Evolutionary conservation across 2,329 filamentous ascomycete genomes (phyloP).

Genomic region (Nothophaeocryptopus gaeumannii): DNA sequence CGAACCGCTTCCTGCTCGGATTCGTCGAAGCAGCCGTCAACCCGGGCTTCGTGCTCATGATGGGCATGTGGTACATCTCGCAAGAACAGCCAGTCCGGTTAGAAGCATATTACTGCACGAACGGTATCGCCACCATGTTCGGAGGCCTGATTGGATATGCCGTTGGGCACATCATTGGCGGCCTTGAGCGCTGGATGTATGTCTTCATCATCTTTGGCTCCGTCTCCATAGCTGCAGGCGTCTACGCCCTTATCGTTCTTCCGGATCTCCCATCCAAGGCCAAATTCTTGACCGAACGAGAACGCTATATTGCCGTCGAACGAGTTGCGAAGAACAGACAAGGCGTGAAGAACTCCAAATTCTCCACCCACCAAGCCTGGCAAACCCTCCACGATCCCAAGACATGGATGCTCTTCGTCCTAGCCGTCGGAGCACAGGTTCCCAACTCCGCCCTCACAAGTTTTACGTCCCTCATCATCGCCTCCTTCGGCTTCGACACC

Average conservation of each 20-base stretch:
- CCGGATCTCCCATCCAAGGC: constrained; percentile 19
- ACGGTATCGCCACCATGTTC: constrained; percentile 61
- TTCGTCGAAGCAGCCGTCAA: constrained; percentile 38
- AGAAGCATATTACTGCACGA: constrained; percentile 57
- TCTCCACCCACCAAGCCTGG: constrained; percentile 41
- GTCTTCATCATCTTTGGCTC: constrained; percentile 57
- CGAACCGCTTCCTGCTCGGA: constrained; percentile 38
- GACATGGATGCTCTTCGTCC: constrained; percentile 58
- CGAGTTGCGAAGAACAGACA: constrained; percentile 53
- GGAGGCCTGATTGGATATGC: constrained; percentile 60
- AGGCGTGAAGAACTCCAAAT: constrained; percentile 54
- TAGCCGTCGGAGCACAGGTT: constrained; percentile 54
- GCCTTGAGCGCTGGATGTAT: constrained; percentile 54
- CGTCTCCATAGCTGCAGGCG: constrained; percentile 37
- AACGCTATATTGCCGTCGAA: constrained; percentile 43
- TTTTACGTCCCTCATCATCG: constrained; percentile 51
- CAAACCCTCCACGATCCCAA: constrained; percentile 55
- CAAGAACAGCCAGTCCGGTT: constrained; percentile 52
- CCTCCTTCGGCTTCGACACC: constrained; percentile 48
- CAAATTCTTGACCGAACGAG: constrained; percentile 18
- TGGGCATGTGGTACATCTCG: constrained; percentile 39
- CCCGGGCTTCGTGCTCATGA: constrained; percentile 38
- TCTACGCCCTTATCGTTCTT: constrained; percentile 33
- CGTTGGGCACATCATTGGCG: constrained; percentile 57
- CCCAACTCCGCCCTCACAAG: constrained; percentile 57